Conservation (phyloP, 345 rosid genomes). For the Ceriops decandra region DNA sequence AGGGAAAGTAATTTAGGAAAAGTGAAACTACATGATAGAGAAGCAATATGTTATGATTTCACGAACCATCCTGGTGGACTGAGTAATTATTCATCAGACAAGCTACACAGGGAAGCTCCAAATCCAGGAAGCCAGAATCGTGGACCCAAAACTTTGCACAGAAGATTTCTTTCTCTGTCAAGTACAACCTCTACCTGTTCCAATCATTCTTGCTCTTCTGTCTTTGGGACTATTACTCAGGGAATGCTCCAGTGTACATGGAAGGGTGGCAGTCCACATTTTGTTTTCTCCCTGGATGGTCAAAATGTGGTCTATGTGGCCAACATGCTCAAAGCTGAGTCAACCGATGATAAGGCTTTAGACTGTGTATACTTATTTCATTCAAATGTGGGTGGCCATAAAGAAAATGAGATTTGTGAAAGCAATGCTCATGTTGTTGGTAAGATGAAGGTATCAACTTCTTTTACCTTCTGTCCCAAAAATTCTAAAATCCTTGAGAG, state of each 20-base stretch:
- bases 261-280: constrained; percentile 64
- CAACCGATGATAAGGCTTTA: constrained; percentile 27
- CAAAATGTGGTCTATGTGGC: constrained; percentile 63
- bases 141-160: constrained; percentile 28
- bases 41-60: constrained; percentile 30
- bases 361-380: constrained; percentile 59
- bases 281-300: constrained; percentile 73
- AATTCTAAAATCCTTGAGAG: constrained; percentile 57
- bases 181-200: constrained; percentile 55
- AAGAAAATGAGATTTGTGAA: constrained; percentile 32
- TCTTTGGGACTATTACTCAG: constrained; percentile 44
- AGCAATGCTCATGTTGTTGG: constrained; percentile 55
- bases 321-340: constrained; percentile 39
- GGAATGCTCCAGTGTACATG: constrained; percentile 78
- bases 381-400: constrained; percentile 37
- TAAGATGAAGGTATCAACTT: constrained; percentile 61
- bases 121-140: constrained; percentile 15
- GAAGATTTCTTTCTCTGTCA: constrained; percentile 37
- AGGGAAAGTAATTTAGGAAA: constrained; percentile 26
- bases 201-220: constrained; percentile 42
- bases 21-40: constrained; percentile 31
- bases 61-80: constrained; percentile 36
- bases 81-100: constrained; percentile 30
- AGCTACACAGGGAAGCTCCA: constrained; percentile 23
- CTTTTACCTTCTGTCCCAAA: constrained; percentile 41